Evolutionary conservation across 2,329 filamentous ascomycete species (phyloP).

Genomic region (Botrytis sinoallii): DNA sequence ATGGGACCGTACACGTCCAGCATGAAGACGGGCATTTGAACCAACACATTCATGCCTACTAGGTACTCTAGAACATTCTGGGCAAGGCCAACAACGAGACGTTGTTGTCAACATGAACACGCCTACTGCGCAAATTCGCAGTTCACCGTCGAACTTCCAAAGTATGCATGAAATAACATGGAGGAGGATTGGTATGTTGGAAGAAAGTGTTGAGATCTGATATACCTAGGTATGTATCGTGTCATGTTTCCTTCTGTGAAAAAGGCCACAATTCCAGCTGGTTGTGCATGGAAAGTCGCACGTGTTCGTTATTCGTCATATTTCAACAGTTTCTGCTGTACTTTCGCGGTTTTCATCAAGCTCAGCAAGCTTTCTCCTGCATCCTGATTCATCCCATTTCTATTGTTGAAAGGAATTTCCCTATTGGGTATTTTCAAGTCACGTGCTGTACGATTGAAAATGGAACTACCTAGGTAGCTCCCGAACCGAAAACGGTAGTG

Average conservation of each 20-base stretch:
- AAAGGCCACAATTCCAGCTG: not conserved
- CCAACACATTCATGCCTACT: not conserved
- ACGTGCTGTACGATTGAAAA: not conserved
- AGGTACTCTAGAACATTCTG: constrained; percentile 9
- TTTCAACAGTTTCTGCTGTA: not conserved
- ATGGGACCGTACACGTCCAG: constrained; percentile 4
- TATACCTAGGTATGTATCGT: not conserved
- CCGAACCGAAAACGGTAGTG: constrained; percentile 1
- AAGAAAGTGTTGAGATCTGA: not conserved
- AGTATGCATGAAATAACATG: not conserved
- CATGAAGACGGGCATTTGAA: not conserved
- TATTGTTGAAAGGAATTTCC: not conserved
- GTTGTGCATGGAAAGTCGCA: not conserved
- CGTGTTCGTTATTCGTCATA: not conserved
- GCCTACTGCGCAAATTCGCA: not conserved
- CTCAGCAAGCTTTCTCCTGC: not conserved
- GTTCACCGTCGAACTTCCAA: not conserved
- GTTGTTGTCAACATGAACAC: constrained; percentile 14
- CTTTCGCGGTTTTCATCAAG: not conserved
- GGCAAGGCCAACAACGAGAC: not conserved
- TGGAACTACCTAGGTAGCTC: not conserved
- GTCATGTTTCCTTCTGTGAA: not conserved
- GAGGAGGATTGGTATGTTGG: not conserved
- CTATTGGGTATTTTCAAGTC: not conserved
- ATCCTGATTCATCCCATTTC: too few relatives aligned